Base-by-base conservation (phyloP, 495 filamentous ascomycete species). In the Astrocystis sublimbata region DNA sequence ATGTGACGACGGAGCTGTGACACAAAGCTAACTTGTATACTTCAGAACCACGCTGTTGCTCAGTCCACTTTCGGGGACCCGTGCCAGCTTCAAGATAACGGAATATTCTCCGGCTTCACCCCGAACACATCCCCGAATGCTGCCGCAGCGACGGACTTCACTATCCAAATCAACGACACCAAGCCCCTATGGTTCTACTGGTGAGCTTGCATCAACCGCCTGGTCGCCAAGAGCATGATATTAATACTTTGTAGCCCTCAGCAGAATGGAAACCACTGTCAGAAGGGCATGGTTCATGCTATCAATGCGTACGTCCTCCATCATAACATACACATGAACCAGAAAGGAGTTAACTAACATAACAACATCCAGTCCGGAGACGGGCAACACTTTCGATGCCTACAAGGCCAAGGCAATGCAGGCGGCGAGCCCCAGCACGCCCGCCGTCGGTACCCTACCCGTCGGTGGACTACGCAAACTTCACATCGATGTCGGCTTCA, bases 111-210 rank as follows among this genome's bases (percentile, higher is more conserved):
- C 21, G 82, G 80, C 23, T 81, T 81, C 54, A 73, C 80, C 5
- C 73, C 78, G 0, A 68, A 68, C 9, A 49, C 70, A 6, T 68
- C 61, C 2, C 49, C 70, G 15, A 72, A 75, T 35, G 65, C 68
- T 7, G 68, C 69, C 31, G 69, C 75, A 3, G 62, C 66, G 6
- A 76, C 78, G 8, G 78, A 77, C 8, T 89, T 85, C 58, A 82
- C 81, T 13, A 68, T 88, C 38, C 84, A 75, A 0, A 73, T 88
- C 23, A 83, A 85, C 36, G 77, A 84, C 64, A 86, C 82, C 8
- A 77, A 80, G 50, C 84, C 86, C 0, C 78, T 86, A 40, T 88
- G 83, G 82, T 78, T 79, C 58, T 89, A 88, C 67, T 88, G 86
- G 66, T 68, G 17, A 61, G 66, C 47, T n/a, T 9, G 7, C 33